A percentile compares a stretch with the other conserved stretches of the same genome.
phyloP scores from a whole-genome alignment of 169 alveolate species.

The Plasmodium gallinaceum region DNA sequence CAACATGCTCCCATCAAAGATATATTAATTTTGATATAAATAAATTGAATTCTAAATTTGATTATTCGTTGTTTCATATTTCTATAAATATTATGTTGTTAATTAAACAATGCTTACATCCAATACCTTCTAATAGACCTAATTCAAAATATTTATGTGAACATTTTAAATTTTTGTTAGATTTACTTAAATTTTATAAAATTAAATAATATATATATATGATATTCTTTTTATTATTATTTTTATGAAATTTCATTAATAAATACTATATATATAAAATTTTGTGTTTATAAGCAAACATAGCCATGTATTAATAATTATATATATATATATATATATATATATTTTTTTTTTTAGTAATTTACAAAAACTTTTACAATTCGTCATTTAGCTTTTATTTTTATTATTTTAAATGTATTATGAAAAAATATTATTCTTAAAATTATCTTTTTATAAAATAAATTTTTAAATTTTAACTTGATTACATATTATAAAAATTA shows the following conservation, averaged over 20 bases:
- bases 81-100: constrained; percentile 24
- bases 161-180: constrained; percentile 14
- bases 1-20: constrained; percentile 26
- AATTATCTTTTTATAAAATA: too few species aligned
- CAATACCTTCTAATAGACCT: constrained; percentile 50
- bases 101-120: constrained; percentile 54
- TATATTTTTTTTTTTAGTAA: background rate
- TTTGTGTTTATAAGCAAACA: background rate
- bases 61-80: constrained; percentile 16
- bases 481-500: too few species aligned
- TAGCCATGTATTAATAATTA: background rate
- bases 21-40: constrained; percentile 31
- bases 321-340: background rate
- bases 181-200: constrained; percentile 4
- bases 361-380: too few species aligned
- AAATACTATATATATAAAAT: too few species aligned
- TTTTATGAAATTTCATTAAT: too few species aligned
- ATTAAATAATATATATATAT: background rate
- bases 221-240: background rate
- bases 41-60: constrained; percentile 9
- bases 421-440: too few species aligned
- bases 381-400: too few species aligned
- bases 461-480: too few species aligned
- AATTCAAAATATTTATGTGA: constrained; percentile 32
- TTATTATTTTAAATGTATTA: too few species aligned